These are phyloP conservation scores for Sphagnum tenellum DNA, from an alignment of 225 moss, liverwort and hornwort genomes.

Conservation along the genomic window DNA sequence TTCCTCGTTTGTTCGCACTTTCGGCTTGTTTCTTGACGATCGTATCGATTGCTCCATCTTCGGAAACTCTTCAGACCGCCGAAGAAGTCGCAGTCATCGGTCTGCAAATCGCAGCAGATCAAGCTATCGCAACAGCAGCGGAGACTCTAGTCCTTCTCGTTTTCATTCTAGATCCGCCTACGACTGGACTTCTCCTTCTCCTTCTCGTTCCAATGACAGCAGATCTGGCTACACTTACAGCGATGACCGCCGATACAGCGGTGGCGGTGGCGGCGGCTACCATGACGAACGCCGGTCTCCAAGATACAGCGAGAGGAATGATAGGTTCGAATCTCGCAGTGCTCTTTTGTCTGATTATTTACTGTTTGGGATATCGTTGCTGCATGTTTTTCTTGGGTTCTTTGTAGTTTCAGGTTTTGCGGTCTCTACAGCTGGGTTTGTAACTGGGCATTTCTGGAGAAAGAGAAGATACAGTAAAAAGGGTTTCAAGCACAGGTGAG, in stretches of 20 bases:
- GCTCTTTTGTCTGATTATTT: background rate
- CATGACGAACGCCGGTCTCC: conserved; percentile 38
- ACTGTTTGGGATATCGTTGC: background rate
- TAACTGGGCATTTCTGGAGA: too few species aligned
- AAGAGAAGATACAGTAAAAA: too few species aligned
- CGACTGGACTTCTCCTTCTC: background rate
- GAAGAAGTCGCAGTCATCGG: conserved; percentile 6
- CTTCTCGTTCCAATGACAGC: conserved; percentile 44
- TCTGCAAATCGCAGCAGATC: conserved; percentile 19
- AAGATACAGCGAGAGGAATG: conserved; percentile 22
- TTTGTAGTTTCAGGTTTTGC: background rate
- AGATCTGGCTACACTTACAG: conserved; percentile 41
- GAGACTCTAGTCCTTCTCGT: conserved; percentile 25
- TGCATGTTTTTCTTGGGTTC: background rate
- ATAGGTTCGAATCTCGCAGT: background rate
- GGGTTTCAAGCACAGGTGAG: too few species aligned
- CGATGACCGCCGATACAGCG: conserved; percentile 59
- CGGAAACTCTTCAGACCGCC: conserved; percentile 14
- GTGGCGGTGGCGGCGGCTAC: conserved; percentile 7
- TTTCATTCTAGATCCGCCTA: too few species aligned
- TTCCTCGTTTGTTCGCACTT: conserved; percentile 80
- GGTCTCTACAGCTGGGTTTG: background rate
- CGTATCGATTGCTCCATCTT: conserved; percentile 55
- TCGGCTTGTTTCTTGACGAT: conserved; percentile 75
- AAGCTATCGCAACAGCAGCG: conserved; percentile 19